These are phyloP conservation scores for Pelargonium citronellum DNA, from an alignment of 441 rosid genomes.

Conservation along the genomic window DNA sequence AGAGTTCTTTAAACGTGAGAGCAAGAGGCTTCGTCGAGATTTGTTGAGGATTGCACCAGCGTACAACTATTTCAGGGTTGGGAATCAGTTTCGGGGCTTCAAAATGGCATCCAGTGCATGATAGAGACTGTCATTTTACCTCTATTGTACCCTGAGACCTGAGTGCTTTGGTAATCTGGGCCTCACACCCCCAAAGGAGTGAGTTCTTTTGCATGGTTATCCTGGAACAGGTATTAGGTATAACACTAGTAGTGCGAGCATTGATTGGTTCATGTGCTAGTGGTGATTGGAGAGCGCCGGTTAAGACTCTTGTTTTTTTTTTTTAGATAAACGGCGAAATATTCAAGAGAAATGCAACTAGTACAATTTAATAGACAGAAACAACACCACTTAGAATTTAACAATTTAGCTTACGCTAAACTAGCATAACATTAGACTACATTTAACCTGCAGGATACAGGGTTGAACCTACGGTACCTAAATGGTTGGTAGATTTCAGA, in stretches of 20 bases:
- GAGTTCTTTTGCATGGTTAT: slow-evolving; percentile 94
- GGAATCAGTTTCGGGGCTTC: slow-evolving; percentile 99
- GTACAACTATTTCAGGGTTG: slow-evolving; percentile 73
- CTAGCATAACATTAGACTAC: too few species aligned
- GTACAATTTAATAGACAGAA: too few species aligned
- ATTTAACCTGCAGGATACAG: too few species aligned
- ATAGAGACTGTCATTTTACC: slow-evolving; percentile 96
- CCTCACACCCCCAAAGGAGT: slow-evolving; percentile 92
- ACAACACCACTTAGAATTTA: too few species aligned
- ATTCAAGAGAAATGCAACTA: too few species aligned
- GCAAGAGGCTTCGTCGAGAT: slow-evolving; percentile 91
- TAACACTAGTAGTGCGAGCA: slow-evolving; percentile 93
- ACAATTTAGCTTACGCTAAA: too few species aligned
- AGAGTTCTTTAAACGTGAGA: slow-evolving; percentile 93
- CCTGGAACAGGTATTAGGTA: slow-evolving; percentile 99
- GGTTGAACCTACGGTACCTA: too few species aligned
- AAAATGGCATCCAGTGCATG: slow-evolving; percentile 85
- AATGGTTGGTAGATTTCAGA: too few species aligned
- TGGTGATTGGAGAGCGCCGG: slow-evolving; percentile 63
- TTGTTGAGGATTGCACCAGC: slow-evolving; percentile 89
- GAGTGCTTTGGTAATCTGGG: slow-evolving; percentile 87
- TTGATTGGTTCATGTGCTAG: slow-evolving; percentile 93
- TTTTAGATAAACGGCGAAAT: too few species aligned
- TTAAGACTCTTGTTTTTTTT: too few species aligned
- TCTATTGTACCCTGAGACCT: slow-evolving; percentile 79